These are phyloP conservation scores for Skeletonema potamos DNA, from an alignment of 108 stramenopile genomes.

Conservation along the genomic window DNA sequence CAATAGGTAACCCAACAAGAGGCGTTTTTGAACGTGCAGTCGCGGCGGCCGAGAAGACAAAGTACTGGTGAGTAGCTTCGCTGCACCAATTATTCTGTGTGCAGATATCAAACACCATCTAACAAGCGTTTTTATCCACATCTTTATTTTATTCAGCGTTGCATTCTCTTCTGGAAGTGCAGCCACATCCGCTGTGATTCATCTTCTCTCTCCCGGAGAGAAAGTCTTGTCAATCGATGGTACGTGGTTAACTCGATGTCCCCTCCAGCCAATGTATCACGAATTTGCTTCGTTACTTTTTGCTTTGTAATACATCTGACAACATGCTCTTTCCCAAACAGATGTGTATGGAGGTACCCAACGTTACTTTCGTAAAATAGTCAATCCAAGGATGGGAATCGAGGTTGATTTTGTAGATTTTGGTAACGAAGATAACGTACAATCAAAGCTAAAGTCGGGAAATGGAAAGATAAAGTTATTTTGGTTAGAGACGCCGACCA, in stretches of 20 bases:
- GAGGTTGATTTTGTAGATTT: conserved; percentile 55
- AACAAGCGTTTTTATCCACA: neutral
- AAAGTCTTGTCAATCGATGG: conserved; percentile 73
- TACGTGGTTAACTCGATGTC: neutral
- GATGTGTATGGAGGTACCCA: conserved; percentile 90
- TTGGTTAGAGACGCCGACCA: conserved; percentile 93
- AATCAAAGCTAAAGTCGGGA: conserved; percentile 21
- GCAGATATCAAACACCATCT: neutral
- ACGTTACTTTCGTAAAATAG: conserved; percentile 66
- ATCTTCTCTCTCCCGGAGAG: conserved; percentile 66
- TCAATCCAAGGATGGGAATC: conserved; percentile 49
- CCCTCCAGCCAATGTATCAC: neutral
- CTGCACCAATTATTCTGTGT: neutral
- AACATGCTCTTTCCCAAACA: conserved; percentile 18
- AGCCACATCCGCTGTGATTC: conserved; percentile 82
- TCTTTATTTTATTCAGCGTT: conserved; percentile 24
- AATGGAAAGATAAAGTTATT: conserved; percentile 61
- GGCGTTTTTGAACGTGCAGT: conserved; percentile 85
- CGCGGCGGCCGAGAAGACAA: conserved; percentile 67
- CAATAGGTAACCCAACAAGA: conserved; percentile 73
- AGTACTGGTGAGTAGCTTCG: conserved; percentile 39
- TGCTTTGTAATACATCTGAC: neutral
- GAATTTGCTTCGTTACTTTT: conserved; percentile 1
- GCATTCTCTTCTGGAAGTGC: conserved; percentile 90
- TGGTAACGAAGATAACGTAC: conserved; percentile 10